Conservation (phyloP, 2,329 filamentous ascomycete species). For the Fusarium sp. region DNA sequence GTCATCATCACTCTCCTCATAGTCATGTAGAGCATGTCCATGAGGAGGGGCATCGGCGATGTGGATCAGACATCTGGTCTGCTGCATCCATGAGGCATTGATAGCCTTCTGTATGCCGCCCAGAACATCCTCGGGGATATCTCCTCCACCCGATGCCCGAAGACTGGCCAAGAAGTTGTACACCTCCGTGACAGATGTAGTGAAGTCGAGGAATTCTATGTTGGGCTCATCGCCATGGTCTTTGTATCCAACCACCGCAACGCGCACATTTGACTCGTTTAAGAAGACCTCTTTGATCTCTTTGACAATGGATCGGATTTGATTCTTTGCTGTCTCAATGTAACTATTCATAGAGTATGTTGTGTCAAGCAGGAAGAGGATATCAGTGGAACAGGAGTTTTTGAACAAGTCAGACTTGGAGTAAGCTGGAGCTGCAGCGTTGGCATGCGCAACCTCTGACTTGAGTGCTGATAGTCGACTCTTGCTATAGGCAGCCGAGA, state of each 20-base stretch:
- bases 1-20: not conserved
- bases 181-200: not conserved
- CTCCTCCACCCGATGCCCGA: conserved; percentile 42
- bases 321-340: conserved; percentile 49
- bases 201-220: conserved; percentile 21
- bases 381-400: conserved; percentile 48
- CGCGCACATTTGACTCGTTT: conserved; percentile 49
- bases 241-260: conserved; percentile 52
- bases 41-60: conserved; percentile 30
- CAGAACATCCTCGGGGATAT: conserved; percentile 52
- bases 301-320: conserved; percentile 39
- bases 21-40: conserved; percentile 7
- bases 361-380: conserved; percentile 52
- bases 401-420: conserved; percentile 45
- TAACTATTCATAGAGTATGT: conserved; percentile 49
- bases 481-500: not conserved
- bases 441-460: not conserved
- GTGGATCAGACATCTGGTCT: conserved; percentile 43
- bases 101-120: conserved; percentile 48
- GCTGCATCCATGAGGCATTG: conserved; percentile 47
- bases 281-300: conserved; percentile 48
- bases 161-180: conserved; percentile 5
- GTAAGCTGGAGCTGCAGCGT: not conserved
- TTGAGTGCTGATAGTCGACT: not conserved
- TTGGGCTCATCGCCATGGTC: conserved; percentile 44